These are phyloP conservation scores for Sungouiella thailandica DNA, from an alignment of 805 yeast species.

Conservation along the genomic window DNA sequence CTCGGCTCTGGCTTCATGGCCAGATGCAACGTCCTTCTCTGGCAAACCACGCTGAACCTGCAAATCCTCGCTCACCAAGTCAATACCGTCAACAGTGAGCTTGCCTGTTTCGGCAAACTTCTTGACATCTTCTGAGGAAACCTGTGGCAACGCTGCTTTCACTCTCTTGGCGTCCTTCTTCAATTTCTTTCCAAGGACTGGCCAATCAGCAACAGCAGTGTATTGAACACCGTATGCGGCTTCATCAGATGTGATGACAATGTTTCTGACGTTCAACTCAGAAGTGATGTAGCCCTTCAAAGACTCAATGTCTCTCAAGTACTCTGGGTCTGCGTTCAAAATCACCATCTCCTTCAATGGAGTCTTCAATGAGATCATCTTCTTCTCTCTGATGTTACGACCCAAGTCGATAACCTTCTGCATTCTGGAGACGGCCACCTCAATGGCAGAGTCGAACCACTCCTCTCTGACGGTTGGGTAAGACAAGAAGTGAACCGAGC, in stretches of 20 bases:
- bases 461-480: conserved; percentile 83
- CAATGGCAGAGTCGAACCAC: conserved; percentile 76
- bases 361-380: conserved; percentile 86
- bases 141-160: conserved; percentile 83
- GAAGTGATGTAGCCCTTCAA: conserved; percentile 77
- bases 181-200: conserved; percentile 93
- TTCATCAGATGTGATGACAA: conserved; percentile 87
- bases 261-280: conserved; percentile 87
- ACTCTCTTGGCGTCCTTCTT: conserved; percentile 92
- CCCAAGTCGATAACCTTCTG: conserved; percentile 95
- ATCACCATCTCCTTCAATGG: conserved; percentile 88
- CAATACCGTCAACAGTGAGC: conserved; percentile 84
- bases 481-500: conserved; percentile 91
- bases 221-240: conserved; percentile 87
- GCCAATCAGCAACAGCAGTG: conserved; percentile 98
- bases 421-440: conserved; percentile 89
- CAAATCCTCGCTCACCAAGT: conserved; percentile 80
- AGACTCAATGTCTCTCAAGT: conserved; percentile 71
- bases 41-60: conserved; percentile 87
- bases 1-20: conserved; percentile 83
- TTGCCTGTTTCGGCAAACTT: conserved; percentile 65
- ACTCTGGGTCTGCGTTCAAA: conserved; percentile 70
- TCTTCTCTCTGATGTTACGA: conserved; percentile 95
- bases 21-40: conserved; percentile 55
- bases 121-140: conserved; percentile 81